Evolutionary conservation across 306 rosid species (phyloP).

Genomic region (Clitoria ternatea): DNA sequence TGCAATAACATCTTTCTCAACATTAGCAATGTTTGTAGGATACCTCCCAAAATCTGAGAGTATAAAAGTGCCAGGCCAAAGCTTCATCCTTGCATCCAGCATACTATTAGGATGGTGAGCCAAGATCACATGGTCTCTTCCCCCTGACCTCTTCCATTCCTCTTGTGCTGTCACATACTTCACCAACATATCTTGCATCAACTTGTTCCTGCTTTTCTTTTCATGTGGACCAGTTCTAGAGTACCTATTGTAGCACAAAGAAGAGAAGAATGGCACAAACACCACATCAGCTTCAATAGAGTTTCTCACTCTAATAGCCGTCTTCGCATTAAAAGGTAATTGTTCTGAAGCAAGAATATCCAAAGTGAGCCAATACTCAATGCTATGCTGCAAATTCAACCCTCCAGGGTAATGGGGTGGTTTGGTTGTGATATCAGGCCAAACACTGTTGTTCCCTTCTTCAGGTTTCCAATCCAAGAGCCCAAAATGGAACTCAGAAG

Average conservation of each 20-base stretch:
- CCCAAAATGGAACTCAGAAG: conserved; percentile 68
- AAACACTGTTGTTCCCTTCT: conserved; percentile 36
- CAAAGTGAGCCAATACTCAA: conserved; percentile 80
- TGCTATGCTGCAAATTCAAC: conserved; percentile 75
- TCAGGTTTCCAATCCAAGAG: conserved; percentile 55
- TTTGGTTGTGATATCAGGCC: conserved; percentile 56
- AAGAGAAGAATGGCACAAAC: conserved; percentile 81
- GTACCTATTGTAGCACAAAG: conserved; percentile 56
- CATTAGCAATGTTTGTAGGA: conserved; percentile 74
- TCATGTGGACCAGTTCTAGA: conserved; percentile 37
- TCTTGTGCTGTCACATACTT: conserved; percentile 42
- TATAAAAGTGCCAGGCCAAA: conserved; percentile 69
- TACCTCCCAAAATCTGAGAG: conserved; percentile 87
- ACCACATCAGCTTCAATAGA: conserved; percentile 63
- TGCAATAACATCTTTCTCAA: conserved; percentile 75
- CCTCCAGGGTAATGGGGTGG: conserved; percentile 71
- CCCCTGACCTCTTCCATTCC: conserved; percentile 76
- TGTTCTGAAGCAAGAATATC: conserved; percentile 70
- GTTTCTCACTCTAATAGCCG: conserved; percentile 55
- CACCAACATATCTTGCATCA: conserved; percentile 59
- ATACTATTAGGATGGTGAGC: conserved; percentile 92
- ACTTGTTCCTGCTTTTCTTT: conserved; percentile 46
- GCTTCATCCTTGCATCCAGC: conserved; percentile 59
- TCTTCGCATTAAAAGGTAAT: conserved; percentile 33
- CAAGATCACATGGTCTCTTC: conserved; percentile 69